Evolutionary conservation across 2,329 filamentous ascomycete species (phyloP).

Genomic region (Penicillium sp.): DNA sequence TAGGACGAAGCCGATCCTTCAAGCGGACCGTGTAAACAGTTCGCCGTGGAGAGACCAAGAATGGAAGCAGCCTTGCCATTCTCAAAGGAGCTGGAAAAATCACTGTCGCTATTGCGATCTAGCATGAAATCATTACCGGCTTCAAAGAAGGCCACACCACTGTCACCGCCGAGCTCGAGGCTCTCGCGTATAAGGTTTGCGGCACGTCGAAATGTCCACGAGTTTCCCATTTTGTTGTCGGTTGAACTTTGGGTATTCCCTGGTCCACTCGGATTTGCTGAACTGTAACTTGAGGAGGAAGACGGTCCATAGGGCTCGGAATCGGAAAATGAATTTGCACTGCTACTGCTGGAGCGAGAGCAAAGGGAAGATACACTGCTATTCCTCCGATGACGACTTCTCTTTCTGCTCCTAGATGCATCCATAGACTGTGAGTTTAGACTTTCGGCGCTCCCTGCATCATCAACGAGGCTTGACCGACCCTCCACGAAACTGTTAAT

Average conservation of each 20-base stretch:
- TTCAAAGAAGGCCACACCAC: conserved; percentile 15
- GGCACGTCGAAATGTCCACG: conserved; percentile 19
- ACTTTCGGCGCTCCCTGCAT: not conserved
- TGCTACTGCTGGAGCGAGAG: conserved; percentile 22
- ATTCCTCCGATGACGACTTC: not conserved
- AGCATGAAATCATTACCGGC: not conserved
- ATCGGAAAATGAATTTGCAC: conserved; percentile 19
- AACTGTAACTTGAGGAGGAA: conserved; percentile 5
- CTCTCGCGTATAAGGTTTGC: conserved; percentile 22
- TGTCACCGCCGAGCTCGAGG: conserved; percentile 12
- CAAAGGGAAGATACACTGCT: conserved; percentile 14
- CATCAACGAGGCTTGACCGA: conserved; percentile 34
- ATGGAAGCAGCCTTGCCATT: conserved; percentile 6
- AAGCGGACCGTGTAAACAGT: not conserved
- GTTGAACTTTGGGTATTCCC: not conserved
- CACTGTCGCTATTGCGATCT: conserved; percentile 5
- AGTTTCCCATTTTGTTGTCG: conserved; percentile 3
- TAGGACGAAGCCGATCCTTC: not conserved
- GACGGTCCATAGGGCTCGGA: conserved; percentile 26
- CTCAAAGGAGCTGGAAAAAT: not conserved
- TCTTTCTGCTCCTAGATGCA: not conserved
- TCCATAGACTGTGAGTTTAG: not conserved
- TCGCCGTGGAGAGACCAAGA: conserved; percentile 12
- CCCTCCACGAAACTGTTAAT: conserved; percentile 56
- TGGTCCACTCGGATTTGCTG: conserved; percentile 19